Percentiles rank a stretch among this genome's conserved stretches.
These are phyloP conservation scores for Fragaria nilgerrensis DNA, from an alignment of 306 rosid genomes.

Conservation along the genomic window DNA sequence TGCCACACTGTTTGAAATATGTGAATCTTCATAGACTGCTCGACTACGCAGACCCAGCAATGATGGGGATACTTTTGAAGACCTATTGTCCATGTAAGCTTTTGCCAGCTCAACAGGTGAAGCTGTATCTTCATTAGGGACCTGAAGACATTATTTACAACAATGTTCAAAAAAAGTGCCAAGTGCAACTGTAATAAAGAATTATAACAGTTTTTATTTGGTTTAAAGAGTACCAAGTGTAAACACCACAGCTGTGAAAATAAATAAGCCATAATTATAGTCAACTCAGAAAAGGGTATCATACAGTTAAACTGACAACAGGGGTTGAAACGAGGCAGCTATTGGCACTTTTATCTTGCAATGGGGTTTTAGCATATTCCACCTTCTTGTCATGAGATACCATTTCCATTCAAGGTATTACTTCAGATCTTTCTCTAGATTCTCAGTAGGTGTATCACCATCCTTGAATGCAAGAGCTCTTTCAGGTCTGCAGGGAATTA, in stretches of 20 bases:
- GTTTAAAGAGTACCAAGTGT: not conserved
- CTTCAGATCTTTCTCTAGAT: slow-evolving; percentile 44
- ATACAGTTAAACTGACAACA: slow-evolving; percentile 47
- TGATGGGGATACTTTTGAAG: too few relatives aligned
- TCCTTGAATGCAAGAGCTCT: slow-evolving; percentile 70
- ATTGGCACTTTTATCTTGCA: slow-evolving; percentile 36
- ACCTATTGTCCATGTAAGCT: too few relatives aligned
- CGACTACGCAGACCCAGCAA: too few relatives aligned
- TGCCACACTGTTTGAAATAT: not conserved
- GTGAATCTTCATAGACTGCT: too few relatives aligned
- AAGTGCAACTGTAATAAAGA: not conserved
- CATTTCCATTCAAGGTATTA: slow-evolving; percentile 33
- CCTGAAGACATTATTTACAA: too few relatives aligned
- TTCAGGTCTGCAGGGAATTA: slow-evolving; percentile 65
- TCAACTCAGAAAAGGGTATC: slow-evolving; percentile 18
- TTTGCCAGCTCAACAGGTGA: too few relatives aligned
- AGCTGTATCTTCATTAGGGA: too few relatives aligned
- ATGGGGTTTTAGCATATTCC: slow-evolving; percentile 34
- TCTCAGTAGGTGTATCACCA: slow-evolving; percentile 43
- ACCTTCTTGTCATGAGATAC: slow-evolving; percentile 37
- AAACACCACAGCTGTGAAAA: not conserved
- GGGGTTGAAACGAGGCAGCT: slow-evolving; percentile 43
- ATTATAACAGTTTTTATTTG: not conserved
- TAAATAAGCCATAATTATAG: slow-evolving; percentile 6
- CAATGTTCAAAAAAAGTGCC: slow-evolving; percentile 24